Evolutionary conservation across 202 grass and related monocot species (phyloP).

Genomic region (Zoysia matrella): DNA sequence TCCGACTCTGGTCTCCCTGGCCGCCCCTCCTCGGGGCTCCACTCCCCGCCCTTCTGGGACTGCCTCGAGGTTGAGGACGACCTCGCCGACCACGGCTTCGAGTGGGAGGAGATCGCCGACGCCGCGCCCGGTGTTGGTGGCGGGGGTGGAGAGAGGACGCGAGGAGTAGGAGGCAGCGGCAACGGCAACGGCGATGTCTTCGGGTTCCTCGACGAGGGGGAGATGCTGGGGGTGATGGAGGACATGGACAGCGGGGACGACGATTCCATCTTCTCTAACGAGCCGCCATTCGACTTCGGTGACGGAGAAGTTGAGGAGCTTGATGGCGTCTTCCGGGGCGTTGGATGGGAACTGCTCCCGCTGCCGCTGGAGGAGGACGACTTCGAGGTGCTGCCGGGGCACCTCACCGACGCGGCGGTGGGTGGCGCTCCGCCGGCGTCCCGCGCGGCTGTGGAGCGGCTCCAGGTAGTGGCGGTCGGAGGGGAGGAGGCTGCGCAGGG

Average conservation of each 20-base stretch:
- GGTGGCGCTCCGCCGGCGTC: conserved; percentile 68
- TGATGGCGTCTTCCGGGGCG: conserved; percentile 41
- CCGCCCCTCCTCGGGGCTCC: conserved; percentile 24
- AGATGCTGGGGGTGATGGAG: conserved; percentile 54
- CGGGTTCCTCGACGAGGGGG: conserved; percentile 52
- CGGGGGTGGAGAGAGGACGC: neutral
- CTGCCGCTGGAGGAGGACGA: conserved; percentile 45
- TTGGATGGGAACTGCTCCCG: conserved; percentile 58
- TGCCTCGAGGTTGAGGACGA: conserved; percentile 44
- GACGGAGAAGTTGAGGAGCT: conserved; percentile 48
- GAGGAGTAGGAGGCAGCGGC: neutral
- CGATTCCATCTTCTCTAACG: conserved; percentile 57
- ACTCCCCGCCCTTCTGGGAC: conserved; percentile 51
- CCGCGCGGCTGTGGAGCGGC: conserved; percentile 61
- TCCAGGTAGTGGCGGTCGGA: conserved; percentile 56
- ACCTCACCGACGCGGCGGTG: conserved; percentile 18
- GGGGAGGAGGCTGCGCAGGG: conserved; percentile 50
- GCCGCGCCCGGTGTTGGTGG: neutral
- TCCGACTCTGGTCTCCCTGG: conserved; percentile 31
- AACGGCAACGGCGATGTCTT: conserved; percentile 37
- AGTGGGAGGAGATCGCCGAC: conserved; percentile 51
- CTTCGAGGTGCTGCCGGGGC: conserved; percentile 62
- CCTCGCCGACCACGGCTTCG: conserved; percentile 28
- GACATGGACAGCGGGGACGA: conserved; percentile 46
- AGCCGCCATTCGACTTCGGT: conserved; percentile 51